These are phyloP conservation scores for Medakamo hakoo DNA, from an alignment of 139 green algal species.

Conservation along the genomic window DNA sequence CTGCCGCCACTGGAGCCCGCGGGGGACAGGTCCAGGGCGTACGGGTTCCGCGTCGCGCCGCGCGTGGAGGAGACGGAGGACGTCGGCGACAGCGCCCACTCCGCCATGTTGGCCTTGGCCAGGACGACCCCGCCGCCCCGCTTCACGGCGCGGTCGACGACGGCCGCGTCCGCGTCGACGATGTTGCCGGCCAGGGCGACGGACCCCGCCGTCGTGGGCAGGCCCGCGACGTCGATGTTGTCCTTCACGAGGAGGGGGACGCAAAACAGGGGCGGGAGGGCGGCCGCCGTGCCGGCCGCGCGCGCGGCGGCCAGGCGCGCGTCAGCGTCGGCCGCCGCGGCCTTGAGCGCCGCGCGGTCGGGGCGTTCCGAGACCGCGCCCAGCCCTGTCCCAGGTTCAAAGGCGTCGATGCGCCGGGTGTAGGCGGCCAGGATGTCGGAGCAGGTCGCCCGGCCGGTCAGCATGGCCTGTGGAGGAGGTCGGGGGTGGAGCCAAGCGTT, in stretches of 20 bases:
- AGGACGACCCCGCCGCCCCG: conserved; percentile 29
- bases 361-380: conserved; percentile 3
- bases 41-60: conserved; percentile 16
- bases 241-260: conserved; percentile 14
- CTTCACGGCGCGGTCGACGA: conserved; percentile 13
- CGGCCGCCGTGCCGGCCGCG: background rate
- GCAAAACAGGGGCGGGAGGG: conserved; percentile 5
- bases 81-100: conserved; percentile 46
- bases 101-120: conserved; percentile 49
- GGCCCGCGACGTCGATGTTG: conserved; percentile 11
- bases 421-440: conserved; percentile 5
- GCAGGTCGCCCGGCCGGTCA: conserved; percentile 9
- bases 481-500: too few relatives aligned
- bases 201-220: conserved; percentile 7
- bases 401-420: conserved; percentile 5
- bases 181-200: conserved; percentile 1
- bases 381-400: conserved; percentile 6
- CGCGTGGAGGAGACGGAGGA: conserved; percentile 20
- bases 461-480: too few relatives aligned
- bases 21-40: background rate
- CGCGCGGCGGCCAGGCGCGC: background rate
- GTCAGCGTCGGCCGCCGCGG: background rate
- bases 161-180: background rate
- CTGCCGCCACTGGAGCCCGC: conserved; percentile 30
- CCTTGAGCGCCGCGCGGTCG: background rate